Evolutionary conservation across 2,329 filamentous ascomycete species (phyloP), one percentile per base, ranked within the genome.

Genomic region (Xylaria sp.): DNA sequence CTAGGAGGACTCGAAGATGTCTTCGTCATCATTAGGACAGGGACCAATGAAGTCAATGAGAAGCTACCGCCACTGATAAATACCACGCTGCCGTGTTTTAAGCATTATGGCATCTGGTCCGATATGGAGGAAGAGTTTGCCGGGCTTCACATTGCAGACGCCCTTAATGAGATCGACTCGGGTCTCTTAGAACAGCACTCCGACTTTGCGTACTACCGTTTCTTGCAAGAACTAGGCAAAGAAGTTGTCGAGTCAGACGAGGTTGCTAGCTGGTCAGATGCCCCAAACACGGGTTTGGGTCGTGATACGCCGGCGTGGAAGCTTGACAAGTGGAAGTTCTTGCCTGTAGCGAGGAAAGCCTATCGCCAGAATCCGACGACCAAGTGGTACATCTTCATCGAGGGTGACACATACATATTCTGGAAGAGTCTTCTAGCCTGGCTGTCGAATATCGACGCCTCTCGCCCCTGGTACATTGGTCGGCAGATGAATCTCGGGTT

Each of bases 1-100:
- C 46, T 69, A 18, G 15, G 37, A 2, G 69, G 66, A 18, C 63
- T 71, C 13, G 66, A 71, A 34, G 69, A 71, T 56, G 48, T 71
- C 55, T 71, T 71, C 25, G 55, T 71, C 48, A 71, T 72, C 65
- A 65, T 74, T 46, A 70, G 72, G 69, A 73, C 72, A 66, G 63
- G 65, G 48, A 69, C 66, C 31, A 72, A 72, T 60, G 68, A 69
- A 67, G 57, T 74, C 20, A 15, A 48, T n/a, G 31, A 71, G 62
- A 71, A 71, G 44, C 34, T 71, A 41, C 63, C 66, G 44, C 55
- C 66, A 18, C 54, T 66, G 57, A 23, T 71, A 4, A 69, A 69
- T 59, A 71, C 69, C 8, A 71, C 66, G 0, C 28, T 71, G 31
- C 61, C 66, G 6, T 69, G 69, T 44, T 50, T 69, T 6, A 39